Conservation (phyloP, 2,329 filamentous ascomycete genomes). For the Beauveria pseudobassiana region DNA sequence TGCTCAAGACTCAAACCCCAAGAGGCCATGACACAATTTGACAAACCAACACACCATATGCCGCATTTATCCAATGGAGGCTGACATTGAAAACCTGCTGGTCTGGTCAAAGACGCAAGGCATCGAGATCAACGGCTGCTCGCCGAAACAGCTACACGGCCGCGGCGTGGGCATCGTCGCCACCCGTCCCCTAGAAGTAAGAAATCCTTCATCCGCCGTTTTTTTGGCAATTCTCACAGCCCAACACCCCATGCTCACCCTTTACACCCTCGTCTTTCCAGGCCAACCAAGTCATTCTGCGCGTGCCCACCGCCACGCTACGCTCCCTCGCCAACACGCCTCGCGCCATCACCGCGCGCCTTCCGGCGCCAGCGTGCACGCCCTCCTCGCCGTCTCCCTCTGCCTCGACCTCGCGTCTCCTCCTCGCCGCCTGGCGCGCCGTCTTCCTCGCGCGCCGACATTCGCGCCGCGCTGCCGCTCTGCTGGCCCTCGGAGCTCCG, state of each 20-base stretch:
- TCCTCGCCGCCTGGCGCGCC: slow-evolving; percentile 52
- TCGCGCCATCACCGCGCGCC: slow-evolving; percentile 39
- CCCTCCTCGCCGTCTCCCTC: slow-evolving; percentile 63
- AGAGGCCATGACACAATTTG: too few species aligned
- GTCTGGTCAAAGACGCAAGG: slow-evolving; percentile 60
- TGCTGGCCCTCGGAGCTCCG: slow-evolving; percentile 39
- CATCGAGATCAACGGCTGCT: slow-evolving; percentile 59
- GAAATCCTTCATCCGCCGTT: neutral
- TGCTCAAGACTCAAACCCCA: neutral
- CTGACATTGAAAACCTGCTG: slow-evolving; percentile 45
- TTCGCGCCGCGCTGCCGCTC: slow-evolving; percentile 40
- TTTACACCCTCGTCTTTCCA: slow-evolving; percentile 13
- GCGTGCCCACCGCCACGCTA: slow-evolving; percentile 56
- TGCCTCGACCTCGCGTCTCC: slow-evolving; percentile 39
- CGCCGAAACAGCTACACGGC: slow-evolving; percentile 34
- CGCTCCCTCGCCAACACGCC: slow-evolving; percentile 57
- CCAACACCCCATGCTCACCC: neutral
- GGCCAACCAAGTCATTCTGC: slow-evolving; percentile 49
- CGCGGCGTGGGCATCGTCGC: slow-evolving; percentile 51
- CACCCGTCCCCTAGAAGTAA: slow-evolving; percentile 56
- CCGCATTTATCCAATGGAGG: slow-evolving; percentile 2
- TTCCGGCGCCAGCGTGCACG: slow-evolving; percentile 56
- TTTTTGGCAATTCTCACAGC: neutral
- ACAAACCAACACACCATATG: neutral
- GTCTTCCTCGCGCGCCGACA: slow-evolving; percentile 53